Percentiles rank a stretch among this genome's conserved stretches.
phyloP scores from a whole-genome alignment of 2,329 filamentous ascomycete genomes.

The Penicillium brasilianum region DNA sequence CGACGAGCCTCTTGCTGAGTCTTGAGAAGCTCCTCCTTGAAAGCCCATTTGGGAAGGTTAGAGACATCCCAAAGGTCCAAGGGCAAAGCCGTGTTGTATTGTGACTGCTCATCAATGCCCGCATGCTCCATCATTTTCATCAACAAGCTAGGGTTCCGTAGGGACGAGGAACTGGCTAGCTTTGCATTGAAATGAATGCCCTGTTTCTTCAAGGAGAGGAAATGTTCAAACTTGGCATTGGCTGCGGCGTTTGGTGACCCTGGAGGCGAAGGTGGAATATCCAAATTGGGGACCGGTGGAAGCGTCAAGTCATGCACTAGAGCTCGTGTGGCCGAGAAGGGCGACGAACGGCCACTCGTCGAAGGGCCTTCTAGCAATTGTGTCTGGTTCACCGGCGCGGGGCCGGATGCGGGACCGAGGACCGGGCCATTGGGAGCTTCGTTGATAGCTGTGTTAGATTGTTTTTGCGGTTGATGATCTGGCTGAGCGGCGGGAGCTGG shows the following conservation, averaged over 20 bases:
- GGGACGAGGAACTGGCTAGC: constrained; percentile 60
- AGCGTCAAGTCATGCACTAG: constrained; percentile 63
- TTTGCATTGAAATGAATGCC: constrained; percentile 69
- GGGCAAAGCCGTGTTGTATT: constrained; percentile 59
- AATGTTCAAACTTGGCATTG: constrained; percentile 64
- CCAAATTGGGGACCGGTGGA: constrained; percentile 51
- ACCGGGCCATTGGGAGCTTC: constrained; percentile 37
- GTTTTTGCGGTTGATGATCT: constrained; percentile 3
- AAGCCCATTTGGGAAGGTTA: constrained; percentile 49
- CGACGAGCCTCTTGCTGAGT: constrained; percentile 46
- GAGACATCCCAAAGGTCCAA: constrained; percentile 47
- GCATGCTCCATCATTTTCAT: constrained; percentile 63
- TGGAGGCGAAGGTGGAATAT: constrained; percentile 54
- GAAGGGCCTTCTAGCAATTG: constrained; percentile 19
- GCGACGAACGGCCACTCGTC: constrained; percentile 45
- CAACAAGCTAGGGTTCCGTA: constrained; percentile 64
- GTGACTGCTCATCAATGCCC: constrained; percentile 57
- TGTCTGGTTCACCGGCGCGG: constrained; percentile 36
- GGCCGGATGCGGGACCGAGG: constrained; percentile 47
- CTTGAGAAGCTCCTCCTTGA: constrained; percentile 53
- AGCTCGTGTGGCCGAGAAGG: constrained; percentile 55
- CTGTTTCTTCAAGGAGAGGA: constrained; percentile 65
- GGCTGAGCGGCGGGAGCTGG: constrained; percentile 3
- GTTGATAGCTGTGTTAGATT: constrained; percentile 8
- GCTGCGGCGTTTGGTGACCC: constrained; percentile 50